A percentile compares a stretch with the other conserved stretches of the same genome.
Evolutionary conservation across 768 basidiomycete species (phyloP).

Genomic region (Panellus pusillus): DNA sequence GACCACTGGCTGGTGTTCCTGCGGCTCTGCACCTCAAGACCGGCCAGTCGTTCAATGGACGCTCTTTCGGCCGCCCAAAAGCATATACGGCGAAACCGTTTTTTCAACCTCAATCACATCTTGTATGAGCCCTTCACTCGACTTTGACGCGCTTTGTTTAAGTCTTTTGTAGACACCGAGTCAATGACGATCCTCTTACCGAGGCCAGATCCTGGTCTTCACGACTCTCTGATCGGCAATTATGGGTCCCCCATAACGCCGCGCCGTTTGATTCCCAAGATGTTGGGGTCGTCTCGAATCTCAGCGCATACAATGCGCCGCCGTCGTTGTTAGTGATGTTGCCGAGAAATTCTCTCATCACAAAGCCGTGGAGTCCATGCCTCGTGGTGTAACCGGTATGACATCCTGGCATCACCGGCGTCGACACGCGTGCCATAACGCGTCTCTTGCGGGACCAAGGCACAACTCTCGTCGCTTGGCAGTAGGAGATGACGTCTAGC

Average conservation of each 20-base stretch:
- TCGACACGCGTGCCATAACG: slow-evolving; percentile 97
- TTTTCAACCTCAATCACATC: slow-evolving; percentile 99
- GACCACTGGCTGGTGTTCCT: slow-evolving; percentile 51
- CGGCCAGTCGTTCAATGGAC: slow-evolving; percentile 89
- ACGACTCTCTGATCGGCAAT: slow-evolving; percentile 97
- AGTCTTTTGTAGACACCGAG: slow-evolving; percentile 77
- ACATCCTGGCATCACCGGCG: slow-evolving; percentile 91
- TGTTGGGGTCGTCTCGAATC: slow-evolving; percentile 90
- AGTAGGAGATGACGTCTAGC: slow-evolving; percentile 70
- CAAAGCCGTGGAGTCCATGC: slow-evolving; percentile 85
- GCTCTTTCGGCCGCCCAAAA: slow-evolving; percentile 85
- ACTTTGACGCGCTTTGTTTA: slow-evolving; percentile 5
- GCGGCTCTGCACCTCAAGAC: slow-evolving; percentile 91
- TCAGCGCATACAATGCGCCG: slow-evolving; percentile 85
- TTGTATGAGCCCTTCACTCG: slow-evolving; percentile 52
- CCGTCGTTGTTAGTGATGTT: slow-evolving; percentile 90
- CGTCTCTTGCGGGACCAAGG: slow-evolving; percentile 92
- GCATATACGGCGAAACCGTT: slow-evolving; percentile 94
- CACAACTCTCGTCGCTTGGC: slow-evolving; percentile 90
- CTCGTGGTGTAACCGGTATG: slow-evolving; percentile 89
- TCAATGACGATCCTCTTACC: slow-evolving; percentile 99
- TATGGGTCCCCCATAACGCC: slow-evolving; percentile 91
- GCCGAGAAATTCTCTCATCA: slow-evolving; percentile 96
- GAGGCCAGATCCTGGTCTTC: slow-evolving; percentile 98
- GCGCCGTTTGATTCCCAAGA: slow-evolving; percentile 71